phyloP scores from a whole-genome alignment of 768 basidiomycete species.

The Hericium alpestre region DNA sequence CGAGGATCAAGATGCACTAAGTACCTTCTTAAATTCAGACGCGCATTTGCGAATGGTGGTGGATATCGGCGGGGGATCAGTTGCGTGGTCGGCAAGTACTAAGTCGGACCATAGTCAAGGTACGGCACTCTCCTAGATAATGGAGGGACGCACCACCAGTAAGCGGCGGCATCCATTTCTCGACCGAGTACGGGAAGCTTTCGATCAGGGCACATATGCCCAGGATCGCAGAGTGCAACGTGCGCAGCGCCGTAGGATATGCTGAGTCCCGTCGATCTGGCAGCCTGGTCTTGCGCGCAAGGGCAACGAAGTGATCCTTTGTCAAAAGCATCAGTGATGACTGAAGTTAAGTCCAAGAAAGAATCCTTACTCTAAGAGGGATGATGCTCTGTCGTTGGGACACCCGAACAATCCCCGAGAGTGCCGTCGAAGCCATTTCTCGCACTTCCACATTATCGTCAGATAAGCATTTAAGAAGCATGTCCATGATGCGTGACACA shows the following conservation, averaged over 20 bases:
- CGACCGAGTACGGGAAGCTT: slow-evolving; percentile 48
- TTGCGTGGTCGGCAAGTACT: slow-evolving; percentile 71
- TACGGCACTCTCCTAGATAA: background rate
- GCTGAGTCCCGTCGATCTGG: slow-evolving; percentile 58
- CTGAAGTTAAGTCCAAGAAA: slow-evolving; percentile 2
- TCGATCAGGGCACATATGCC: slow-evolving; percentile 41
- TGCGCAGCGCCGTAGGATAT: slow-evolving; percentile 64
- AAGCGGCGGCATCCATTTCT: slow-evolving; percentile 47
- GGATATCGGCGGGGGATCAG: slow-evolving; percentile 83
- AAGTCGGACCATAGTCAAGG: background rate
- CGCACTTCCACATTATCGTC: slow-evolving; percentile 92
- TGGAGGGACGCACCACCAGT: slow-evolving; percentile 50
- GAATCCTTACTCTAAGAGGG: slow-evolving; percentile 56
- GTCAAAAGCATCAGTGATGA: background rate
- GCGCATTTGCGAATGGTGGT: slow-evolving; percentile 81
- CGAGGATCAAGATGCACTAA: slow-evolving; percentile 10
- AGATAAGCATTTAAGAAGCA: slow-evolving; percentile 69
- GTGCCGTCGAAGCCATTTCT: slow-evolving; percentile 78
- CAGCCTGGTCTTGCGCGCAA: slow-evolving; percentile 50
- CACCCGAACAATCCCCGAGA: slow-evolving; percentile 80
- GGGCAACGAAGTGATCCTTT: slow-evolving; percentile 71
- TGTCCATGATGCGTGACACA: slow-evolving; percentile 67
- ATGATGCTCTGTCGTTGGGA: slow-evolving; percentile 84
- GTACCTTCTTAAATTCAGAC: slow-evolving; percentile 75
- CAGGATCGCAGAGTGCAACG: slow-evolving; percentile 61